Evolutionary conservation across 2,329 filamentous ascomycete species (phyloP), one percentile per base, ranked within the genome.

Genomic region (Aureobasidium musti): DNA sequence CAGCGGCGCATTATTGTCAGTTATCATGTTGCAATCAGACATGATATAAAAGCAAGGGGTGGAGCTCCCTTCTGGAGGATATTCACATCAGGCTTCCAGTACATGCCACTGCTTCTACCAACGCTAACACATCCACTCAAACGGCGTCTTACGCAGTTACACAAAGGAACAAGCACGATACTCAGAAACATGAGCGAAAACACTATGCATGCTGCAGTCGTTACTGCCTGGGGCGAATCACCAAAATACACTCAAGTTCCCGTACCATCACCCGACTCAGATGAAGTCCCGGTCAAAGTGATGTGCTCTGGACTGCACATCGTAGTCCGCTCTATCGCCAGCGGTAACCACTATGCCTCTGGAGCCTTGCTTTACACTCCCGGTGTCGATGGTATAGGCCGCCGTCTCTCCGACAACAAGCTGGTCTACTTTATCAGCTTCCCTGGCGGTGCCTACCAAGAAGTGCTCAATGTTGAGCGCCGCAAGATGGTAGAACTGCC

Each of bases 281-380:
- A 74, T 33, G 76, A 80, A 67, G 70, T 84, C 50, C 82, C 82
- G 63, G 77, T 87, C 74, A 82, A 80, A 69, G 78, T 87, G 68
- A 71, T 83, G 56, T 83, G 83, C 14, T 72, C 80, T 2, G 84
- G 83, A 33, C 76, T 85, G 17, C 84, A 86, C 72, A 78, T 80
- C 14, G 75, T 87, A 5, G 85, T 87, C 50, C 82, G 82, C 57
- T 77, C 78, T 47, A 81, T 84, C 35, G 85, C 84, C 21, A 69
- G 79, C 1, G 85, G 85, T 1, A 77, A 74, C n/a, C 85, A 87
- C 74, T 87, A 86, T 76, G 80, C 80, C 23, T 78, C 81, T 2
- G 76, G 77, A 6, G 72, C 72, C 0, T 79, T 84, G 0, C 86
- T 84, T 0, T 83, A 86, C 71, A 74, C 79, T 1, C 81, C 82